phyloP scores from a whole-genome alignment of 495 filamentous ascomycete genomes.

The Entonaema liquescens region DNA sequence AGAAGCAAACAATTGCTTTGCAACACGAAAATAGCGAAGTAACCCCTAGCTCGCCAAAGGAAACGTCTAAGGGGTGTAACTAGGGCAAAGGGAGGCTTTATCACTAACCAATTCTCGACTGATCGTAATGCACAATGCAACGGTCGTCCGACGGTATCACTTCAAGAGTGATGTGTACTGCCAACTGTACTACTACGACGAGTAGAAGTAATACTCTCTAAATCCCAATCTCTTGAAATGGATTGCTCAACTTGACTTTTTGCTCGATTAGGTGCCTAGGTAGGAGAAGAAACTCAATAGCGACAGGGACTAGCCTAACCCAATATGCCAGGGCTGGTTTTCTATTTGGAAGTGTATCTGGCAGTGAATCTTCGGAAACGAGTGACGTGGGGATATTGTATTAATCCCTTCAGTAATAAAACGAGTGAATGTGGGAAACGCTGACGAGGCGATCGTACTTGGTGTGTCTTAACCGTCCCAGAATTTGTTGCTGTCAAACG shows the following conservation, averaged over 20 bases:
- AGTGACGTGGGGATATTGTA: conserved; percentile 27
- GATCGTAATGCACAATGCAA: conserved; percentile 24
- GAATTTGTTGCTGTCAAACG: conserved; percentile 39
- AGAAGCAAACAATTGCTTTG: conserved; percentile 14
- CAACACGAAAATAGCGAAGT: conserved; percentile 16
- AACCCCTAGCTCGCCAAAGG: background rate
- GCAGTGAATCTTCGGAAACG: conserved; percentile 34
- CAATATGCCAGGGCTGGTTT: conserved; percentile 21
- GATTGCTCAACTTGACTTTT: conserved; percentile 13
- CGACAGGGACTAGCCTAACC: conserved; percentile 22
- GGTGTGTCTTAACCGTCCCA: conserved; percentile 35
- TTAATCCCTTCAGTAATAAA: conserved; percentile 29
- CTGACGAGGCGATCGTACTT: conserved; percentile 37
- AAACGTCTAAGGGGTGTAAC: conserved; percentile 5
- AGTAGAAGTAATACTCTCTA: conserved; percentile 6
- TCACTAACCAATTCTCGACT: conserved; percentile 27
- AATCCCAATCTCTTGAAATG: conserved; percentile 13
- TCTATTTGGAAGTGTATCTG: conserved; percentile 1
- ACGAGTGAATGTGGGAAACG: conserved; percentile 33
- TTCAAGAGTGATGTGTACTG: conserved; percentile 11
- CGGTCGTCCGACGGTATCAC: conserved; percentile 27
- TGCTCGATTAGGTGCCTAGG: conserved; percentile 28
- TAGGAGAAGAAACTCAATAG: conserved; percentile 2
- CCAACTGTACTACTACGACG: conserved; percentile 24
- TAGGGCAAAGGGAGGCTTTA: conserved; percentile 1